Percentiles rank a stretch among this genome's conserved stretches.
phyloP scores from a whole-genome alignment of 2,329 filamentous ascomycete genomes.

The Pleurostoma richardsiae region DNA sequence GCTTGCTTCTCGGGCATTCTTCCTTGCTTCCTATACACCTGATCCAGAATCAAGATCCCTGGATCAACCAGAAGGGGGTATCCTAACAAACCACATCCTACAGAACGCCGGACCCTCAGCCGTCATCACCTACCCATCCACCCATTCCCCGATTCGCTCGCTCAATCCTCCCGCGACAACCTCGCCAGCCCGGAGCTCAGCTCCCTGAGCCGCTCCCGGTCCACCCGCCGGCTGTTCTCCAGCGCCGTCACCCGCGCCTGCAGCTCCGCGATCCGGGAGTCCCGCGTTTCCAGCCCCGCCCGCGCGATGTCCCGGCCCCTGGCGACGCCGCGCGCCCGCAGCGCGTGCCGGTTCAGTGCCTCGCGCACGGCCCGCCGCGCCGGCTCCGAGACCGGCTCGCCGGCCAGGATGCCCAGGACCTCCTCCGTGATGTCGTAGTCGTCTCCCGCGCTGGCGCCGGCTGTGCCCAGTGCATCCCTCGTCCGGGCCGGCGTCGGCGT shows the following conservation, averaged over 20 bases:
- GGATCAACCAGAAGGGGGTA: too few relatives aligned
- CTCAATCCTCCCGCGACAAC: conserved; percentile 1
- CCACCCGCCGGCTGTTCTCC: conserved; percentile 22
- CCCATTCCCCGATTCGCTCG: too few relatives aligned
- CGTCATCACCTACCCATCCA: too few relatives aligned
- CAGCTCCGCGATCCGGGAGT: conserved; percentile 36
- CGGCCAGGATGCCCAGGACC: conserved; percentile 43
- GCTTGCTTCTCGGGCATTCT: too few relatives aligned
- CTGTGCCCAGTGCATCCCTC: not conserved
- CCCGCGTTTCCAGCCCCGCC: conserved; percentile 56
- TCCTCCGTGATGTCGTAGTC: conserved; percentile 35
- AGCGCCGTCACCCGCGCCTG: conserved; percentile 29
- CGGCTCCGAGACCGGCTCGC: conserved; percentile 30
- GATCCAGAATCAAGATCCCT: too few relatives aligned
- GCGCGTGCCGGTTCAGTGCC: conserved; percentile 49
- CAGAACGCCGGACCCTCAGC: too few relatives aligned
- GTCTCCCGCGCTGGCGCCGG: conserved; percentile 3
- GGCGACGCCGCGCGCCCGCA: conserved; percentile 55
- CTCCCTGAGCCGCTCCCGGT: conserved; percentile 7
- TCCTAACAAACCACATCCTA: too few relatives aligned
- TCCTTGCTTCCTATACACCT: too few relatives aligned
- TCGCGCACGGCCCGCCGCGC: conserved; percentile 30
- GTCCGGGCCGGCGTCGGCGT: not conserved
- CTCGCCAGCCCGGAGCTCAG: conserved; percentile 6
- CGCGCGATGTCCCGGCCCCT: conserved; percentile 63